Evolutionary conservation across 305 asterid species (phyloP).

Genomic region (Fraxinus dipetala): DNA sequence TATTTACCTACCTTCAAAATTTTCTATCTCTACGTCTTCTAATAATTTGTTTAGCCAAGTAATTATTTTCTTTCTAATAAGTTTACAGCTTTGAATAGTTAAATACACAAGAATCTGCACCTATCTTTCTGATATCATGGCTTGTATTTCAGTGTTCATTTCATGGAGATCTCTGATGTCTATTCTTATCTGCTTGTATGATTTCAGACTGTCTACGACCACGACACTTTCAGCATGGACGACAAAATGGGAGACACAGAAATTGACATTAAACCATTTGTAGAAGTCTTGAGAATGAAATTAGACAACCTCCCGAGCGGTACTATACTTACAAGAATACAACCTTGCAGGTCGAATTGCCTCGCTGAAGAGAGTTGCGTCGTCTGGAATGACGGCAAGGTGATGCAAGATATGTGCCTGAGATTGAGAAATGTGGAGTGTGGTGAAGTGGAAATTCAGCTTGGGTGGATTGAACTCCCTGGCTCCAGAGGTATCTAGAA

Average conservation of each 20-base stretch:
- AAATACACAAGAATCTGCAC: neutral
- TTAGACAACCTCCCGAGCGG: constrained; percentile 51
- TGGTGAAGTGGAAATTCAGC: constrained; percentile 80
- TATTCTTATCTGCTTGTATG: neutral
- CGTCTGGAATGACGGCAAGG: constrained; percentile 53
- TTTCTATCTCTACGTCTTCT: neutral
- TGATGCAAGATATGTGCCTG: constrained; percentile 72
- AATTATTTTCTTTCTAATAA: neutral
- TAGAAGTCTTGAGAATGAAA: constrained; percentile 58
- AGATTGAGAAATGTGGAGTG: constrained; percentile 77
- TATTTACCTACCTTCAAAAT: neutral
- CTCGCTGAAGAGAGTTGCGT: constrained; percentile 66
- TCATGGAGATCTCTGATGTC: neutral
- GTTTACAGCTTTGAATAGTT: neutral
- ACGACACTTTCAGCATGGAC: constrained; percentile 81
- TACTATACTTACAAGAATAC: constrained; percentile 49
- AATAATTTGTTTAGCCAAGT: neutral
- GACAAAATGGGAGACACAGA: constrained; percentile 91
- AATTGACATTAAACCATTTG: constrained; percentile 53
- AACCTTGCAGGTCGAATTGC: constrained; percentile 61
- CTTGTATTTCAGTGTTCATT: neutral
- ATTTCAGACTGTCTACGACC: constrained; percentile 75
- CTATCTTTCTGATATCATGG: neutral
- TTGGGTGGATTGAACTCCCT: constrained; percentile 82
- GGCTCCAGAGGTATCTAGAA: constrained; percentile 44